Conservation (phyloP, 768 basidiomycete species). For the Lenzites betulinus region DNA sequence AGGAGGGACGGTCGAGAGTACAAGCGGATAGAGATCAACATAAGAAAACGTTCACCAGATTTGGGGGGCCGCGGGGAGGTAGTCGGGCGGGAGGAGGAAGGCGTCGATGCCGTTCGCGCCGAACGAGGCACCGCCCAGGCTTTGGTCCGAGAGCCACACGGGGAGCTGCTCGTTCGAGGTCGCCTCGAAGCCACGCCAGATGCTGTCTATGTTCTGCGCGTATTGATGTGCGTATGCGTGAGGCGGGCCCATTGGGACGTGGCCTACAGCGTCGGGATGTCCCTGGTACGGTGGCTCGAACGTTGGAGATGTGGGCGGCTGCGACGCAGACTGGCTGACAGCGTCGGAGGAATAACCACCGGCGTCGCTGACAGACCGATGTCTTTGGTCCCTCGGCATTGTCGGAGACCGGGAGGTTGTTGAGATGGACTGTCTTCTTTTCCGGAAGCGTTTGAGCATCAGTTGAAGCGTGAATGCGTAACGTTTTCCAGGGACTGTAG, state of each 20-base stretch:
- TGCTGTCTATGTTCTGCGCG: constrained; percentile 55
- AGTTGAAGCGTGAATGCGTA: constrained; percentile 89
- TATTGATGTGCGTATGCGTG: constrained; percentile 25
- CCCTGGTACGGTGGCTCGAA: constrained; percentile 49
- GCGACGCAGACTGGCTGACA: constrained; percentile 34
- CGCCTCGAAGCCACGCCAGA: constrained; percentile 76
- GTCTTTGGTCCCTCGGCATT: constrained; percentile 48
- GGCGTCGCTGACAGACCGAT: constrained; percentile 49
- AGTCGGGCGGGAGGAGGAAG: constrained; percentile 76
- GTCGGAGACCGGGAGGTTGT: constrained; percentile 62
- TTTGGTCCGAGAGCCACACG: constrained; percentile 86
- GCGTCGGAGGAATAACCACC: constrained; percentile 33
- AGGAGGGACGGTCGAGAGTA: not conserved
- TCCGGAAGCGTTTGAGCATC: constrained; percentile 80
- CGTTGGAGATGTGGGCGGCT: constrained; percentile 54
- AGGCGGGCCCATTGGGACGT: constrained; percentile 35
- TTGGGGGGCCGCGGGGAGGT: constrained; percentile 68
- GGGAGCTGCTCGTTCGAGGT: constrained; percentile 75
- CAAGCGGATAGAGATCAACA: not conserved
- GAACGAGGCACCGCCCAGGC: constrained; percentile 72
- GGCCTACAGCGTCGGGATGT: constrained; percentile 35
- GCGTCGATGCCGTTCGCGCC: constrained; percentile 85
- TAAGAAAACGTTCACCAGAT: constrained; percentile 60
- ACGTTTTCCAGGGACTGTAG: constrained; percentile 84
- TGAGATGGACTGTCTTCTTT: constrained; percentile 52